Percentiles rank a stretch among this genome's conserved stretches.
Conservation (phyloP, 2,329 filamentous ascomycete species). For the Sclerotinia borealis region DNA sequence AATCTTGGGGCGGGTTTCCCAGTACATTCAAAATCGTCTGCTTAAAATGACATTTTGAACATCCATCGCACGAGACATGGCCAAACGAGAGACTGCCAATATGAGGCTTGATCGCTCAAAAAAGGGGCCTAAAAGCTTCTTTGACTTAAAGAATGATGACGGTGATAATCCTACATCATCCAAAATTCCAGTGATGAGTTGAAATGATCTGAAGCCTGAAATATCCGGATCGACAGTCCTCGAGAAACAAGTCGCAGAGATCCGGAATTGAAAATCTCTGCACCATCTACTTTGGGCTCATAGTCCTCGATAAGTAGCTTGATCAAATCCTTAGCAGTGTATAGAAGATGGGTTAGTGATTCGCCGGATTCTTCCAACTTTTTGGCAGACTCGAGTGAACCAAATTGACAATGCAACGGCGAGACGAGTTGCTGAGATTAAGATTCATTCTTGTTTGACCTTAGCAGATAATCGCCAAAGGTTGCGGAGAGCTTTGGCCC, state of each 20-base stretch:
- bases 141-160: background rate
- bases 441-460: background rate
- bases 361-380: background rate
- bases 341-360: background rate
- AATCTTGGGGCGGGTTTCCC: background rate
- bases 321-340: background rate
- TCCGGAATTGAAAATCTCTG: background rate
- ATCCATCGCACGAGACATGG: background rate
- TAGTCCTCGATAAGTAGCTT: background rate
- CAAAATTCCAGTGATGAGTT: background rate
- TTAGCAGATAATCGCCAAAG: background rate
- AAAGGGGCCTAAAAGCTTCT: background rate
- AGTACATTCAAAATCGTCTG: background rate
- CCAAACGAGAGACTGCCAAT: background rate
- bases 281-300: background rate
- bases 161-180: background rate
- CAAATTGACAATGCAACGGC: background rate
- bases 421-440: background rate
- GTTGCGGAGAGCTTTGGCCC: background rate
- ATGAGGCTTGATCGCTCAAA: background rate
- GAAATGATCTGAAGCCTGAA: background rate
- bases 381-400: background rate
- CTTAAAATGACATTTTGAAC: background rate
- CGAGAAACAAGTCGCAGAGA: background rate
- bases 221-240: background rate